A percentile compares a stretch with the other conserved stretches of the same genome.
Evolutionary conservation across 2,329 filamentous ascomycete genomes (phyloP).

Genomic region (Penicillium crustosum): DNA sequence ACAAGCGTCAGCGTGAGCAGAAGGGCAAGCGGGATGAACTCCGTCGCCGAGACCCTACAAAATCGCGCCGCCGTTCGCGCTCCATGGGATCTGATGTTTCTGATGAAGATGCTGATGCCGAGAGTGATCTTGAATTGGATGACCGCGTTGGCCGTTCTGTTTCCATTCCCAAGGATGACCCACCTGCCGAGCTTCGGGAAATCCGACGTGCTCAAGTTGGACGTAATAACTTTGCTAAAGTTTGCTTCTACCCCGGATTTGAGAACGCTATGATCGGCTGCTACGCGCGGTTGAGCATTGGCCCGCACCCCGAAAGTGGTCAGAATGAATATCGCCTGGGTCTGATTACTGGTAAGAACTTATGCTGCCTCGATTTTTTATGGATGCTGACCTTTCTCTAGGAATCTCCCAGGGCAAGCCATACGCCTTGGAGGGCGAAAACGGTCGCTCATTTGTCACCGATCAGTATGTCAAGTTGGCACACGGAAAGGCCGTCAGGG

Average conservation of each 20-base stretch:
- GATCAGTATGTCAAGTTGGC: conserved; percentile 81
- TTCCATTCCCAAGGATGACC: conserved; percentile 60
- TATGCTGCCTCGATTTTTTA: no score
- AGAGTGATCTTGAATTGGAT: conserved; percentile 79
- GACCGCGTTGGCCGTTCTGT: conserved; percentile 56
- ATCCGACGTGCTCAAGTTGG: conserved; percentile 82
- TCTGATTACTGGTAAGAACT: conserved; percentile 71
- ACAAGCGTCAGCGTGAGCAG: conserved; percentile 61
- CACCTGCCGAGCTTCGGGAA: conserved; percentile 73
- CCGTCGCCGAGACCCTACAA: conserved; percentile 44
- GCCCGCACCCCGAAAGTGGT: conserved; percentile 69
- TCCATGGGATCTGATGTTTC: conserved; percentile 61
- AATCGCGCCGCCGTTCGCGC: conserved; percentile 58
- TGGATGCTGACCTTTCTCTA: conserved; percentile 34
- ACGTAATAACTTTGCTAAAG: conserved; percentile 79
- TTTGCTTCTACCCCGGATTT: conserved; percentile 92
- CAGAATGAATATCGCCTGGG: conserved; percentile 84
- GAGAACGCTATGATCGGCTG: conserved; percentile 78
- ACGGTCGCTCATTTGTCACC: conserved; percentile 75
- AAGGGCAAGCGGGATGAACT: conserved; percentile 53
- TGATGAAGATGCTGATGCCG: conserved; percentile 65
- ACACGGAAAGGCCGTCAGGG: conserved; percentile 77
- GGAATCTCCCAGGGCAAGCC: conserved; percentile 76
- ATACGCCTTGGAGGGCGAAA: conserved; percentile 74
- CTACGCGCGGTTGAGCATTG: conserved; percentile 81